phyloP scores from a whole-genome alignment of 805 yeast genomes.

The Pichia heedii region DNA sequence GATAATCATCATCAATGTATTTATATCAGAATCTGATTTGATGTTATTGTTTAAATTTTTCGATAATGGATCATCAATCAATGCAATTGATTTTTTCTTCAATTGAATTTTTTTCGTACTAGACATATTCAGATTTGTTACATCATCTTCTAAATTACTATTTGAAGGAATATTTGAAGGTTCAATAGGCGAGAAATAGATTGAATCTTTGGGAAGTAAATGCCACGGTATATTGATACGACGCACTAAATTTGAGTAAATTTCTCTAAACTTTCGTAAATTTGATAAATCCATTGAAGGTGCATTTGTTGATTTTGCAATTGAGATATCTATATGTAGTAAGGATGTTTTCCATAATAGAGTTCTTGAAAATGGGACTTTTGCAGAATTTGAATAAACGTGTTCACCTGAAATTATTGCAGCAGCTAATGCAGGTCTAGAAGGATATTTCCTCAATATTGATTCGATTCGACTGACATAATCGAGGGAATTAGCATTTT shows the following conservation, averaged over 20 bases:
- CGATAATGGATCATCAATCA: slow-evolving; percentile 8
- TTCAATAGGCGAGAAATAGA: slow-evolving; percentile 12
- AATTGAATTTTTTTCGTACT: slow-evolving; percentile 6
- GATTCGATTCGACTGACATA: not conserved
- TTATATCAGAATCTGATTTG: slow-evolving; percentile 26
- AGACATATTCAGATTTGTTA: slow-evolving; percentile 2
- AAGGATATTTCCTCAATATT: slow-evolving; percentile 3
- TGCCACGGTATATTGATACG: slow-evolving; percentile 29
- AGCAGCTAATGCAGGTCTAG: slow-evolving; percentile 7
- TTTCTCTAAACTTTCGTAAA: slow-evolving; percentile 13
- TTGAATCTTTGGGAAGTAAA: slow-evolving; percentile 19
- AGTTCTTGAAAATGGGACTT: slow-evolving; percentile 13
- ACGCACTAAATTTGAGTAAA: slow-evolving; percentile 13
- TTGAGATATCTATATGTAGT: slow-evolving; percentile 7
- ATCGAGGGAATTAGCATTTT: not conserved
- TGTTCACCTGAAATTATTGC: slow-evolving; percentile 8
- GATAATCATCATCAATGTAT: slow-evolving; percentile 35
- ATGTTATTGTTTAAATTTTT: not conserved
- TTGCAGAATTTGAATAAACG: slow-evolving; percentile 2
- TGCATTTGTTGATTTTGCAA: slow-evolving; percentile 1
- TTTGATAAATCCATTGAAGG: slow-evolving; percentile 13
- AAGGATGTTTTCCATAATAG: slow-evolving; percentile 16
- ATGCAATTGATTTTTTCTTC: not conserved
- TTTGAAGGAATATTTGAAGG: slow-evolving; percentile 7
- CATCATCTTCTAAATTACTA: slow-evolving; percentile 3